Conservation (phyloP, 2,329 filamentous ascomycete species). For the Falciphora oryzae region DNA sequence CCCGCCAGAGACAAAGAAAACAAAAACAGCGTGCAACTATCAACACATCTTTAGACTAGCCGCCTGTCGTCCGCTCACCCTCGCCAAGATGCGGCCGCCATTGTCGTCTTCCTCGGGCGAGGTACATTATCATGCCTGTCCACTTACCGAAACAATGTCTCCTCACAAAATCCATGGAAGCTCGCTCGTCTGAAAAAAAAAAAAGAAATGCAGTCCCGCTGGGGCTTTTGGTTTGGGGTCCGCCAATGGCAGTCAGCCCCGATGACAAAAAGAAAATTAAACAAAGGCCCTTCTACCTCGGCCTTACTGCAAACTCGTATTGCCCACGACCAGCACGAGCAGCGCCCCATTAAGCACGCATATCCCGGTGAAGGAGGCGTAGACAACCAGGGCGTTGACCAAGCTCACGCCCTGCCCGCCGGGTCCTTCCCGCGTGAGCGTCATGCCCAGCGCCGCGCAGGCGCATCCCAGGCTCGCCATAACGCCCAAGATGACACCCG, state of each 20-base stretch:
- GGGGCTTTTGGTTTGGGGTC: not conserved
- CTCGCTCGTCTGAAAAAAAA: not conserved
- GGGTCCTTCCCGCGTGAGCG: conserved; percentile 39
- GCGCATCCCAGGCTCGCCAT: conserved; percentile 60
- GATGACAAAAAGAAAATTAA: not conserved
- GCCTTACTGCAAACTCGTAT: conserved; percentile 17
- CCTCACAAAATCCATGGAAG: not conserved
- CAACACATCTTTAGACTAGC: not conserved
- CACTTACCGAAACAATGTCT: not conserved
- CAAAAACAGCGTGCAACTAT: not conserved
- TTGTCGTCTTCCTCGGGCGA: too few relatives aligned
- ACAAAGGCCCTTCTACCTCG: not conserved
- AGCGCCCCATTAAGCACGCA: conserved; percentile 46
- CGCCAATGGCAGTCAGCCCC: not conserved
- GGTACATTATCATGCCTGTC: not conserved
- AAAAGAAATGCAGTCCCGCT: not conserved
- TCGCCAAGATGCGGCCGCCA: not conserved
- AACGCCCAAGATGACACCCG: conserved; percentile 64
- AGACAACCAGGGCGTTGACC: conserved; percentile 37
- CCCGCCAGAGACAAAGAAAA: not conserved
- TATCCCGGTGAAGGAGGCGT: conserved; percentile 36
- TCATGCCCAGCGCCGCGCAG: conserved; percentile 53
- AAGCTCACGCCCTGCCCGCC: conserved; percentile 38
- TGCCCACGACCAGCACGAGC: conserved; percentile 44
- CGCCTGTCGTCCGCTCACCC: not conserved